Evolutionary conservation across 306 rosid genomes (phyloP).

Genomic region (Vachellia pachyceras): DNA sequence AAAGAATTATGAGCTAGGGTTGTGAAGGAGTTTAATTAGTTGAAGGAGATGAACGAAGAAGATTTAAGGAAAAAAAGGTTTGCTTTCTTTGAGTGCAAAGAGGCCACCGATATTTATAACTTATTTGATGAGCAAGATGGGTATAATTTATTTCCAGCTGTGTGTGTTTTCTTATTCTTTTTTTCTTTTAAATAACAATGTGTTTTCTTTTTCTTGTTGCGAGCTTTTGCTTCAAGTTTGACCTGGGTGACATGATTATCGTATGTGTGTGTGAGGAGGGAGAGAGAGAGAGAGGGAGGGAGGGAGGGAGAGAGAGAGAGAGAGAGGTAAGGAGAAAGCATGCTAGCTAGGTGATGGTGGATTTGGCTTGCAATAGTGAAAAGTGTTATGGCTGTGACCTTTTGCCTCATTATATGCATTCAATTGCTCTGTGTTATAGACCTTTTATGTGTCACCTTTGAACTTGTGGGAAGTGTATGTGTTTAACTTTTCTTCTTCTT

Average conservation of each 20-base stretch:
- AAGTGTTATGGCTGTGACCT: slow-evolving; percentile 45
- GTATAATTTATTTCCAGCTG: slow-evolving; percentile 41
- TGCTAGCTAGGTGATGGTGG: slow-evolving; percentile 31
- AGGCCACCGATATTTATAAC: slow-evolving; percentile 60
- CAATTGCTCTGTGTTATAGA: slow-evolving; percentile 20
- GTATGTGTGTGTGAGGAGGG: background rate
- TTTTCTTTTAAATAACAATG: too few species aligned
- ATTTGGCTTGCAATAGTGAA: slow-evolving; percentile 50
- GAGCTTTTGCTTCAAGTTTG: slow-evolving; percentile 67
- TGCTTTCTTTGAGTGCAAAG: slow-evolving; percentile 70
- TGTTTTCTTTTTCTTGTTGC: too few species aligned
- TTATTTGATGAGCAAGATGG: slow-evolving; percentile 46
- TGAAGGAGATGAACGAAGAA: background rate
- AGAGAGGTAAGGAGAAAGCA: slow-evolving; percentile 22
- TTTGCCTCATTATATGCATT: slow-evolving; percentile 50
- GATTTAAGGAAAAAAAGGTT: slow-evolving; percentile 44
- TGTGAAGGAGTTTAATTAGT: background rate
- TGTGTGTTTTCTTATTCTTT: slow-evolving; percentile 46
- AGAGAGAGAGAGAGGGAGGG: background rate
- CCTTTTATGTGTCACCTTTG: slow-evolving; percentile 10
- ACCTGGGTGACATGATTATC: slow-evolving; percentile 58
- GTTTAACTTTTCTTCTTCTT: background rate
- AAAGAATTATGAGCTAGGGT: background rate
- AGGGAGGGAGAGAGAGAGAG: too few species aligned
- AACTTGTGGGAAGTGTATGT: background rate